Percentiles rank a stretch among this genome's conserved stretches.
Evolutionary conservation across 2,329 filamentous ascomycete species (phyloP).

Genomic region (Penicillium sp.): DNA sequence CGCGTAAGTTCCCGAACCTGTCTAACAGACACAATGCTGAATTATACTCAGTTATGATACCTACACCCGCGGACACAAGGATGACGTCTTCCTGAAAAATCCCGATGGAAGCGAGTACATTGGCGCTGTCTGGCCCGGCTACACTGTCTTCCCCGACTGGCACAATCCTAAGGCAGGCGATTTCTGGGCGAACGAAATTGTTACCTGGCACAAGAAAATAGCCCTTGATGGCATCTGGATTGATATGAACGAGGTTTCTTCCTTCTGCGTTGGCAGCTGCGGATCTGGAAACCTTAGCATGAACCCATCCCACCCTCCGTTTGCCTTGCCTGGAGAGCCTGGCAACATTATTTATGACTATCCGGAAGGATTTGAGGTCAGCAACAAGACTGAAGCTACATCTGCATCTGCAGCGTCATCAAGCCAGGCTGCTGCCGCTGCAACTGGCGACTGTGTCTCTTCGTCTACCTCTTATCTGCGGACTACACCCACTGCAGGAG

Average conservation of each 20-base stretch:
- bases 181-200: slow-evolving; percentile 60
- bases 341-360: slow-evolving; percentile 61
- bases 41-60: slow-evolving; percentile 51
- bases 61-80: slow-evolving; percentile 52
- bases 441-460: slow-evolving; percentile 31
- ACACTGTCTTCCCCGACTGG: slow-evolving; percentile 63
- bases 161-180: slow-evolving; percentile 59
- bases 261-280: slow-evolving; percentile 70
- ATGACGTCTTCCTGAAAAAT: slow-evolving; percentile 54
- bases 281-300: slow-evolving; percentile 63
- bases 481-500: slow-evolving; percentile 62
- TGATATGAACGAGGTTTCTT: slow-evolving; percentile 62
- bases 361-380: slow-evolving; percentile 68
- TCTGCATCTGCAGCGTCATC: slow-evolving; percentile 57
- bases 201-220: slow-evolving; percentile 53
- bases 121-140: slow-evolving; percentile 58
- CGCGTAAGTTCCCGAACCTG: slow-evolving; percentile 49
- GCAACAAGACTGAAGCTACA: slow-evolving; percentile 66
- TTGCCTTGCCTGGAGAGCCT: slow-evolving; percentile 63
- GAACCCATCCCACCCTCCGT: slow-evolving; percentile 69
- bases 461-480: slow-evolving; percentile 53
- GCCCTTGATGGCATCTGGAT: slow-evolving; percentile 59
- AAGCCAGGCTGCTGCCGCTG: slow-evolving; percentile 50
- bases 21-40: slow-evolving; percentile 20
- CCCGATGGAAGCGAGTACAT: slow-evolving; percentile 57